Base-by-base conservation (phyloP, 2,329 filamentous ascomycete species). In the Penicillium sp. region DNA sequence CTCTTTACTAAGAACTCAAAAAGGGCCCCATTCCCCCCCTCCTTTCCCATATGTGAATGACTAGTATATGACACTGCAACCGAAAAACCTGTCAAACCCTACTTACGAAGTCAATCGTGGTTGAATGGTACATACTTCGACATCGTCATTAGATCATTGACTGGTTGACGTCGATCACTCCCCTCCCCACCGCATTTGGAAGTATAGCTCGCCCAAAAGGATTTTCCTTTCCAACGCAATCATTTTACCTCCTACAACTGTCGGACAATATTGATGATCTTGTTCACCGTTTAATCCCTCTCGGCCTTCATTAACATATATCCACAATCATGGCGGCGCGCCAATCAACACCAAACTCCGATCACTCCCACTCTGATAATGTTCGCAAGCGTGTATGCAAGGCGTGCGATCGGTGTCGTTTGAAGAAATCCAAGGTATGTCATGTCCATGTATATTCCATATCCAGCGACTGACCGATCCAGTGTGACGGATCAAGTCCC, bases 381-480 rank as follows among this genome's bases (percentile, higher is more conserved):
- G 50, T 75, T 35, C 73, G 84, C 62, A 87, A 87, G 73, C 78
- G 85, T 66, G 85, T 87, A 37, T 85, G 85, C 70, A 87, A 87
- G 73, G 85, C 85, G 23, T 87, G 85, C 71, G 85, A 87, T 71
- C 79, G 85, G 56, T 87, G 85, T 74, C 78, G 85, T 46, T 64
- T 86, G 55, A 87, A 87, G 73, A 87, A 87, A 69, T 86, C 84
- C 68, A 87, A 87, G 77, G 82, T 82, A 74, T 56, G 72, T 63
- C n/a, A 56, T 57, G 45, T 49, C n/a, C 26, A 25, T 42, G 23
- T 53, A 58, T 58, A 55, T 54, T 51, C 62, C 58, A 40, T n/a
- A 40, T 40, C 37, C 18, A 40, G 18, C 37, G 33, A 20, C 37
- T 22, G 37, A 40, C 18, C 9, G 5, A 12, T 48, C 53, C 57